Evolutionary conservation across 2,329 filamentous ascomycete species (phyloP), one percentile per base, ranked within the genome.

Genomic region (Nothopassalora personata): DNA sequence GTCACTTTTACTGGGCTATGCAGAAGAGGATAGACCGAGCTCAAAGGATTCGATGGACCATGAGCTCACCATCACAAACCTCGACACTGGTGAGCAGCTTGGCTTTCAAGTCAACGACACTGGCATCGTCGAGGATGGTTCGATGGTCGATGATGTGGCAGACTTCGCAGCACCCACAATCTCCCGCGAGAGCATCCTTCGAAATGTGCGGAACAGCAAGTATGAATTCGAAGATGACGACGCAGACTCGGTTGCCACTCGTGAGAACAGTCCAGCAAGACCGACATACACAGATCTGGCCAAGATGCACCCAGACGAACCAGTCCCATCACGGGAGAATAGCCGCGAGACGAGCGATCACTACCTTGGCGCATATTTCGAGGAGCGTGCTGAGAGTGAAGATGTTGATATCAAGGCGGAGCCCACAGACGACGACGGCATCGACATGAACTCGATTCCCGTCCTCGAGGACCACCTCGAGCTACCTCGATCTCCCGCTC

Each of bases 171-270:
- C 88, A 13, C 90, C 89, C 10, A 88, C 88, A 56, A 96, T 97
- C 70, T 97, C 93, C 8, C 85, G 93, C 39, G 94, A 97, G 72
- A 96, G 92, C 0, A 97, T 97, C 66, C 79, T 97, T 67, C 87
- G 90, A 55, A 91, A 93, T 62, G 87, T 97, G 57, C 90, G 94
- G 71, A 90, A 73, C 72, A 77, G 74, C 61, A 78, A 77, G 51
- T 79, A 82, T 48, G 83, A 86, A 19, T 74, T 77, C 8, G 74
- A 74, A 8, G 73, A 77, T 30, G 68, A 67, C n/a, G 66, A 66
- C 18, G 62, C 33, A 58, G 67, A 69, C 9, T 86, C 84, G 63
- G 82, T 83, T 66, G 84, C 87, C 45, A 58, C 65, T 33, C 60
- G 60, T 11, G 66, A 66, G 39, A 60, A 65, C 18, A 60, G 59